A percentile compares a stretch with the other conserved stretches of the same genome.
Conservation (phyloP, 2,329 filamentous ascomycete genomes). For the Orbilia blumenaviensis region DNA sequence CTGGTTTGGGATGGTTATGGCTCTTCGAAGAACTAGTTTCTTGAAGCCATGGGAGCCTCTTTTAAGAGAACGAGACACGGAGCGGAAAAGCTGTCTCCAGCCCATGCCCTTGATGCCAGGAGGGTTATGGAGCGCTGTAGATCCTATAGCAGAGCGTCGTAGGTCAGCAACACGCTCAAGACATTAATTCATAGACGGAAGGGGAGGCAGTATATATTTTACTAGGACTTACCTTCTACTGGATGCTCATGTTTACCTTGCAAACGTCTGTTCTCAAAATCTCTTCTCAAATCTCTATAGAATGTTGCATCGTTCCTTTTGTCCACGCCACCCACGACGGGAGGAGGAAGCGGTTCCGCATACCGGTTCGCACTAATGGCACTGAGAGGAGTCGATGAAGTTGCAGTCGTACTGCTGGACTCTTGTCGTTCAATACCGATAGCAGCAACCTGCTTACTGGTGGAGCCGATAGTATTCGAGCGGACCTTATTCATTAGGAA, state of each 20-base stretch:
- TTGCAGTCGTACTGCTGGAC: not conserved
- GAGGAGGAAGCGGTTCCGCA: not conserved
- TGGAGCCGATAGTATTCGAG: not conserved
- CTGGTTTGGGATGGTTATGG: constrained; percentile 36
- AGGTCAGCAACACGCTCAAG: constrained; percentile 42
- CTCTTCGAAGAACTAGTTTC: constrained; percentile 26
- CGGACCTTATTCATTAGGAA: constrained; percentile 23
- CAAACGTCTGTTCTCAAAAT: constrained; percentile 36
- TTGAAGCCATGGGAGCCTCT: constrained; percentile 17
- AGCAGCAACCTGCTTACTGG: not conserved
- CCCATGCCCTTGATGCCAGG: constrained; percentile 45
- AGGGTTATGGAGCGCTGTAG: constrained; percentile 14
- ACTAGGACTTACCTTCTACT: constrained; percentile 39
- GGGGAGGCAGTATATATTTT: too few relatives aligned
- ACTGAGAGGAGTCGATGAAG: constrained; percentile 20
- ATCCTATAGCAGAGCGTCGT: constrained; percentile 11
- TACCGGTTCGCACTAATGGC: not conserved
- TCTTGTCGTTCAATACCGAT: not conserved
- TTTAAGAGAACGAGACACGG: constrained; percentile 5
- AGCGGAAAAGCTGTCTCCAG: constrained; percentile 33
- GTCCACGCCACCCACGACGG: constrained; percentile 28
- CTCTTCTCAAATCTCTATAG: constrained; percentile 16
- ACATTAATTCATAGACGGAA: not conserved
- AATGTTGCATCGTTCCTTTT: constrained; percentile 32
- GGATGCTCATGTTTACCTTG: constrained; percentile 46